These are phyloP conservation scores for Didymella glomerata DNA, from an alignment of 2,329 filamentous ascomycete species.

Conservation along the genomic window DNA sequence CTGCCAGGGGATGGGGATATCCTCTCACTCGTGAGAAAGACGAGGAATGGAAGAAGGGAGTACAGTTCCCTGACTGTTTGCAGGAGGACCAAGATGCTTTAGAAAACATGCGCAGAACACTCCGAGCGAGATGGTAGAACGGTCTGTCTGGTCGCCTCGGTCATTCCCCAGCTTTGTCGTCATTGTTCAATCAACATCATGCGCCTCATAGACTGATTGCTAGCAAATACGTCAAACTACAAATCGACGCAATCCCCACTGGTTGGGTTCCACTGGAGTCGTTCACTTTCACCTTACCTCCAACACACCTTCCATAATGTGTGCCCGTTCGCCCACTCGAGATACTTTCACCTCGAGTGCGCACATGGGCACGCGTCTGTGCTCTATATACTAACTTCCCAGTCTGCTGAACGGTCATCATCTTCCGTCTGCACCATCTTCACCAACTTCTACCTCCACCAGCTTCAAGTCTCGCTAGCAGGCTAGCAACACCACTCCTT, in stretches of 20 bases:
- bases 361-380: background rate
- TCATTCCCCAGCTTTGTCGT: background rate
- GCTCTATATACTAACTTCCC: background rate
- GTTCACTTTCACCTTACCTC: too few relatives aligned
- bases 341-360: background rate
- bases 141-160: background rate
- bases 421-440: too few relatives aligned
- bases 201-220: background rate
- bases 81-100: conserved; percentile 15
- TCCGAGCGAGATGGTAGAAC: background rate
- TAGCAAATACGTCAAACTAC: background rate
- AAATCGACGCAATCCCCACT: background rate
- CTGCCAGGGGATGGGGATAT: background rate
- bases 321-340: background rate
- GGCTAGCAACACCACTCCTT: too few relatives aligned
- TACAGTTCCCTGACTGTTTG: conserved; percentile 9
- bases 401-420: too few relatives aligned
- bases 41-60: background rate
- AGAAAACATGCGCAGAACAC: background rate
- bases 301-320: background rate
- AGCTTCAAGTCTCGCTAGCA: too few relatives aligned
- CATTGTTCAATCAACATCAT: background rate
- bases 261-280: too few relatives aligned
- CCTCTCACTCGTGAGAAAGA: conserved; percentile 3
- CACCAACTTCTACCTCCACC: too few relatives aligned